Percentiles rank a stretch among this genome's conserved stretches.
Conservation (phyloP, 306 rosid species). For the Lotus japonicus region DNA sequence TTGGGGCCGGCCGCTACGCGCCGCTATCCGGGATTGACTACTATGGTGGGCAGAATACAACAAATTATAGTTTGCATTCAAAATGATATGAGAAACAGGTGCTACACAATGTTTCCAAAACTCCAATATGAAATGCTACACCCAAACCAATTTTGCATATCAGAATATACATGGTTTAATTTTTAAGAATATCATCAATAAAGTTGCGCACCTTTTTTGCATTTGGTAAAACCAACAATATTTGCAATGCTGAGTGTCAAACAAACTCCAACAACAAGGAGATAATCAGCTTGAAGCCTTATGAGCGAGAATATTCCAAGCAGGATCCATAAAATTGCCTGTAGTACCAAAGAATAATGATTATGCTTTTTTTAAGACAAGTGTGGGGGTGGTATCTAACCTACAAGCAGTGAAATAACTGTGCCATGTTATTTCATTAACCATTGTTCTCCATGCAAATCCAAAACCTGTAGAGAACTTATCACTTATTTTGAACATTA, state of each 20-base stretch:
- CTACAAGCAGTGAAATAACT: not conserved
- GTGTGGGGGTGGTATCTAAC: not conserved
- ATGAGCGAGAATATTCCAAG: slow-evolving; percentile 88
- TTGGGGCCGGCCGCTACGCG: too few species aligned
- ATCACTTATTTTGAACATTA: not conserved
- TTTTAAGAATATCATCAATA: not conserved
- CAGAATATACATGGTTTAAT: not conserved
- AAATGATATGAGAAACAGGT: slow-evolving; percentile 8
- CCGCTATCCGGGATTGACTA: too few species aligned
- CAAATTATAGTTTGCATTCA: not conserved
- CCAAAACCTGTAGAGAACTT: not conserved
- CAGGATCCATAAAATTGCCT: slow-evolving; percentile 80
- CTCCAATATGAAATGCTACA: not conserved
- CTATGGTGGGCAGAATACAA: not conserved
- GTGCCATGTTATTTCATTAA: not conserved
- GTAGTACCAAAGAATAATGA: not conserved
- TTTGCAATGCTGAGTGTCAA: slow-evolving; percentile 91
- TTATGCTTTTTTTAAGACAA: not conserved
- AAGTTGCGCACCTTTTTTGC: slow-evolving; percentile 73
- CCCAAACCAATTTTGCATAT: not conserved
- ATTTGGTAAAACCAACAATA: slow-evolving; percentile 92
- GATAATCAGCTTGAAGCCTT: slow-evolving; percentile 97
- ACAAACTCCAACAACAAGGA: slow-evolving; percentile 92
- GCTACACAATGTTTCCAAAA: not conserved
- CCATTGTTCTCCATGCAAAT: not conserved